Evolutionary conservation across 331 rosid species (phyloP), one percentile per base, ranked within the genome.

Genomic region (Malus hybrid): DNA sequence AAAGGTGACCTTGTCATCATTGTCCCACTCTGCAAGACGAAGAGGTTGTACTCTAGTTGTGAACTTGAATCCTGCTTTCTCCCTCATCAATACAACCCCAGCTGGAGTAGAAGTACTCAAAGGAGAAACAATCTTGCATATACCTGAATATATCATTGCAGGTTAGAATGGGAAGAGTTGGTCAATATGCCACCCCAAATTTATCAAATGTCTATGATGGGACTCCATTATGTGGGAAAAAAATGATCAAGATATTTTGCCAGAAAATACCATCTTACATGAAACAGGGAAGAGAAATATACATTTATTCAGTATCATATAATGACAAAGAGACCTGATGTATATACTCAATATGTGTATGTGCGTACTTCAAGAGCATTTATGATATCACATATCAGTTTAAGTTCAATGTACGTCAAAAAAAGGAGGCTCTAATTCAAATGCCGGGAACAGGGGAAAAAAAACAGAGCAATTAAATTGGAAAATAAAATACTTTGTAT

Each of bases 11-110:
- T 76, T 92, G 84, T 95, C 99, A 83, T 90, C 97, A 44, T 80
- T 80, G 85, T 95, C 93, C 99, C 99, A 92, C 88, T 88, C 97
- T 29, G 97, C 97, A 83, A 92, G 96, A 65, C 97, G 96, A 52
- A 95, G 96, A 61, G 97, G 99, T 84, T 95, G 99, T 67, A 95
- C 97, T 75, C 97, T 90, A 28, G 99, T 95, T 34, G 99, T 87
- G 83, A 95, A 95, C 86, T 92, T 95, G 83, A 95, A 95, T 72
- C 97, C 96, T 67, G 85, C 75, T 79, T 87, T 83, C 89, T 95
- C 97, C 87, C 85, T 95, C 97, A 89, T 92, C 69, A 95, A 81
- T 34, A 95, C 97, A 79, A 84, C 83, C 80, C 99, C 97, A 77
- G 99, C 99, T 59, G 99, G 99, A 78, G 91, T 90, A 68, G 96